Evolutionary conservation across 176 grass and related monocot genomes (phyloP).

Genomic region (Pontederia crassipes): DNA sequence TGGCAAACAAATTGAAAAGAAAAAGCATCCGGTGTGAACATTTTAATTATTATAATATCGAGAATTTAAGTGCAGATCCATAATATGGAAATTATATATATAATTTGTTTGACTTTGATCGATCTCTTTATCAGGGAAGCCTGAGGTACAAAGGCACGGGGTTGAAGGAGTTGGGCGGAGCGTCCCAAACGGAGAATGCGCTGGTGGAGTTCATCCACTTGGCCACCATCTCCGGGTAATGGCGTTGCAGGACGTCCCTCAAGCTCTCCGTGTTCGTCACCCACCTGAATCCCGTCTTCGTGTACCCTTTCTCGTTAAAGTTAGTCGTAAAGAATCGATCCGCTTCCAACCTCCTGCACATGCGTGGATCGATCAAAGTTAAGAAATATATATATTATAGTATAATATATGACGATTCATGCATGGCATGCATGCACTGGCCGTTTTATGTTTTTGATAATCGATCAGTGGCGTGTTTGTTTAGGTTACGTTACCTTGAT

Average conservation of each 20-base stretch:
- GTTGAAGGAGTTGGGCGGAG: slow-evolving; percentile 15
- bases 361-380: slow-evolving; percentile 6
- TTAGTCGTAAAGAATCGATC: slow-evolving; percentile 52
- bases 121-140: neutral
- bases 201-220: slow-evolving; percentile 54
- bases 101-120: no score
- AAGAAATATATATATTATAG: slow-evolving; percentile 12
- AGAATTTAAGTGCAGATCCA: no score
- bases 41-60: no score
- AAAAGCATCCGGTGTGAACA: no score
- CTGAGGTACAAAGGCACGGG: slow-evolving; percentile 7
- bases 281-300: slow-evolving; percentile 46
- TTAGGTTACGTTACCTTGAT: slow-evolving; percentile 38
- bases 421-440: no score
- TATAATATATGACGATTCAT: neutral
- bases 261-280: slow-evolving; percentile 44
- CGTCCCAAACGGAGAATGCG: slow-evolving; percentile 41
- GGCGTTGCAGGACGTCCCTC: slow-evolving; percentile 40
- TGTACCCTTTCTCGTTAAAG: slow-evolving; percentile 55
- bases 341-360: slow-evolving; percentile 45
- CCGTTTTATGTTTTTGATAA: no score
- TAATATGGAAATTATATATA: no score
- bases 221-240: slow-evolving; percentile 28
- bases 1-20: no score
- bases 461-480: neutral